phyloP scores from a whole-genome alignment of 495 filamentous ascomycete species.

The Penicillium paradoxum region DNA sequence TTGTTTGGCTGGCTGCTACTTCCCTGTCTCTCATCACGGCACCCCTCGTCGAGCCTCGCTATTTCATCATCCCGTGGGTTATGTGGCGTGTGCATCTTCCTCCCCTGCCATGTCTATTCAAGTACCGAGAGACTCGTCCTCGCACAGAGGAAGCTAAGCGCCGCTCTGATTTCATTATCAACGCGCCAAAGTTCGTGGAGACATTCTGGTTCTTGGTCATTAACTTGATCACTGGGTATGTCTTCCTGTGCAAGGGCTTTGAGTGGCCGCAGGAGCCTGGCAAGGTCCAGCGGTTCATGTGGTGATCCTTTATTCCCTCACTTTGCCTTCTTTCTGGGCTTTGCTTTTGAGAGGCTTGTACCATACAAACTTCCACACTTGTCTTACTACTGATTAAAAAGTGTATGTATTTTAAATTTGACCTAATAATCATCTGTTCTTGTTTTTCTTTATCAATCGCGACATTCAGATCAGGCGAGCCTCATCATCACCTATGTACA shows the following conservation, averaged over 20 bases:
- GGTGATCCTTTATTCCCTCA: conserved; percentile 46
- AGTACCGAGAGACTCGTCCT: conserved; percentile 21
- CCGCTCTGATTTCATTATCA: conserved; percentile 27
- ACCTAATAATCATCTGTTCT: too few relatives aligned
- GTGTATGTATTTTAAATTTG: background rate
- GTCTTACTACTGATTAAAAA: background rate
- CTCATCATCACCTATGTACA: too few relatives aligned
- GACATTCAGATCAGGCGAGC: too few relatives aligned
- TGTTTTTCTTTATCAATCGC: too few relatives aligned
- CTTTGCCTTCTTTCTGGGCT: background rate
- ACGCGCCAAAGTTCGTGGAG: conserved; percentile 57
- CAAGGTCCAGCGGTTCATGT: conserved; percentile 87
- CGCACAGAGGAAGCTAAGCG: conserved; percentile 23
- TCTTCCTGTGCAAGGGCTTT: conserved; percentile 77
- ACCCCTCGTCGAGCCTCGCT: conserved; percentile 88
- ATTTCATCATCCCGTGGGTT: conserved; percentile 93
- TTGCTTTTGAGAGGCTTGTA: background rate
- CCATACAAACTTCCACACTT: background rate
- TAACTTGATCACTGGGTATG: conserved; percentile 68
- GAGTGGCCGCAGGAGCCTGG: conserved; percentile 77
- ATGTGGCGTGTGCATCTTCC: conserved; percentile 85
- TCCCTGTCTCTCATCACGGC: conserved; percentile 76
- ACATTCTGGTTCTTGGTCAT: conserved; percentile 72
- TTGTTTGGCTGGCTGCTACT: conserved; percentile 69
- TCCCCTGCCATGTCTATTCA: conserved; percentile 30